phyloP scores from a whole-genome alignment of 495 filamentous ascomycete genomes.

The Evernia prunastri region DNA sequence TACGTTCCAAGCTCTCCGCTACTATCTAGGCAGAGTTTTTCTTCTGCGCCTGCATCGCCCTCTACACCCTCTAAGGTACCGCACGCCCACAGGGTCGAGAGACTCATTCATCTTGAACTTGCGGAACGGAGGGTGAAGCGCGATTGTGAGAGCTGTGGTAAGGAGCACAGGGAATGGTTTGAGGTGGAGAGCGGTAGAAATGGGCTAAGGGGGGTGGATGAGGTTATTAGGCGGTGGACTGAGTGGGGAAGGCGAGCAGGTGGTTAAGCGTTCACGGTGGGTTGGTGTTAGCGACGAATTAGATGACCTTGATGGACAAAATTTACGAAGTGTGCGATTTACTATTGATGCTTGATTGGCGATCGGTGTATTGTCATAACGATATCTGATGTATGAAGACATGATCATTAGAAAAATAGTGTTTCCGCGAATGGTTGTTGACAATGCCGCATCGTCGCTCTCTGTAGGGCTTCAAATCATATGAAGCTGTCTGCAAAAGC shows the following conservation, averaged over 20 bases:
- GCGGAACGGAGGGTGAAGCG: slow-evolving; percentile 58
- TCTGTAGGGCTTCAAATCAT: background rate
- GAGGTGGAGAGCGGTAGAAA: slow-evolving; percentile 71
- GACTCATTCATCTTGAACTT: slow-evolving; percentile 86
- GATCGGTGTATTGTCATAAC: background rate
- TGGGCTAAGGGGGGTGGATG: slow-evolving; percentile 71
- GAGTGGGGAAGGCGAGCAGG: slow-evolving; percentile 58
- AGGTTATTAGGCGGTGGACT: slow-evolving; percentile 79
- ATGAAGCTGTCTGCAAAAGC: background rate
- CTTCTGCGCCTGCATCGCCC: slow-evolving; percentile 31
- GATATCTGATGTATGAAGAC: background rate
- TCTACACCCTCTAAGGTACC: slow-evolving; percentile 56
- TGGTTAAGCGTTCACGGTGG: background rate
- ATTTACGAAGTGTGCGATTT: background rate
- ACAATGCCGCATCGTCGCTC: background rate
- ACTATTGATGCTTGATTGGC: background rate
- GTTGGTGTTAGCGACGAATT: background rate
- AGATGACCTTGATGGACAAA: background rate
- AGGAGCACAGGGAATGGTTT: slow-evolving; percentile 93
- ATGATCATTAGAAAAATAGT: background rate
- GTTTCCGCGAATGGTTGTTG: background rate
- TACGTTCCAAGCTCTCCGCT: slow-evolving; percentile 54
- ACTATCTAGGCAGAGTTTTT: slow-evolving; percentile 24
- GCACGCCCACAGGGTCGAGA: slow-evolving; percentile 81
- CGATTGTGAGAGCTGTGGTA: slow-evolving; percentile 72